These are phyloP conservation scores for Gliomastix tumulicola DNA, from an alignment of 2,329 filamentous ascomycete genomes.

Conservation along the genomic window DNA sequence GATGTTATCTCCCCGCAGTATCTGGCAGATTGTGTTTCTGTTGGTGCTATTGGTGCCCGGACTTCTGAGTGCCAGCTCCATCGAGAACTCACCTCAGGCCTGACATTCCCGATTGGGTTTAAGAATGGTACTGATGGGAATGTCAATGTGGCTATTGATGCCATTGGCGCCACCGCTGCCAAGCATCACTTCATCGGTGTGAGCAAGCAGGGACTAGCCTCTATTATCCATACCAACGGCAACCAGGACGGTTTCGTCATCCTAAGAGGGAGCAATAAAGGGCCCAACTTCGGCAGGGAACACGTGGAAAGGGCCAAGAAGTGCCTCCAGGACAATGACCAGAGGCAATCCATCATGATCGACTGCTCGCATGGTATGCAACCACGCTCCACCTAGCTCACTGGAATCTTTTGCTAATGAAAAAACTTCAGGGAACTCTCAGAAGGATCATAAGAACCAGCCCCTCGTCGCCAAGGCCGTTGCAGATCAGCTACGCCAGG, in stretches of 20 bases:
- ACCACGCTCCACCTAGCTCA: not conserved
- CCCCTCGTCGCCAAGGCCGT: slow-evolving; percentile 81
- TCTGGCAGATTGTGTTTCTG: slow-evolving; percentile 89
- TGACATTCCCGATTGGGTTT: slow-evolving; percentile 97
- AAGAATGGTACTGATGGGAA: slow-evolving; percentile 98
- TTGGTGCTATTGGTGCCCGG: slow-evolving; percentile 90
- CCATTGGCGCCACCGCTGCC: slow-evolving; percentile 79
- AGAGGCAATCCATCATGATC: slow-evolving; percentile 89
- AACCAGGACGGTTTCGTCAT: slow-evolving; percentile 99
- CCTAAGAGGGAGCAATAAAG: slow-evolving; percentile 81
- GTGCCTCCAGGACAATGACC: slow-evolving; percentile 71
- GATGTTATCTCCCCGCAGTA: slow-evolving; percentile 99
- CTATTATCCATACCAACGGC: slow-evolving; percentile 86
- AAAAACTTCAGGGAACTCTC: slow-evolving; percentile 70
- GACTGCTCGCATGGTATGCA: slow-evolving; percentile 89
- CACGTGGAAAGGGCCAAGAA: slow-evolving; percentile 76
- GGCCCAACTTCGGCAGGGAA: slow-evolving; percentile 88
- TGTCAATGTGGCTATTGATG: slow-evolving; percentile 86
- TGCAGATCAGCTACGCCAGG: slow-evolving; percentile 77
- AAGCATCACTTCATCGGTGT: slow-evolving; percentile 98
- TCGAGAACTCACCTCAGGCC: slow-evolving; percentile 87
- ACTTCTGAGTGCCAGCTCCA: slow-evolving; percentile 97
- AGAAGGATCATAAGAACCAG: slow-evolving; percentile 96
- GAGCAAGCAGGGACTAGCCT: slow-evolving; percentile 92
- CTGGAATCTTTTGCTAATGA: not conserved